These are phyloP conservation scores for Zanthoxylum bungeanum DNA, from an alignment of 345 rosid genomes.

Conservation along the genomic window DNA sequence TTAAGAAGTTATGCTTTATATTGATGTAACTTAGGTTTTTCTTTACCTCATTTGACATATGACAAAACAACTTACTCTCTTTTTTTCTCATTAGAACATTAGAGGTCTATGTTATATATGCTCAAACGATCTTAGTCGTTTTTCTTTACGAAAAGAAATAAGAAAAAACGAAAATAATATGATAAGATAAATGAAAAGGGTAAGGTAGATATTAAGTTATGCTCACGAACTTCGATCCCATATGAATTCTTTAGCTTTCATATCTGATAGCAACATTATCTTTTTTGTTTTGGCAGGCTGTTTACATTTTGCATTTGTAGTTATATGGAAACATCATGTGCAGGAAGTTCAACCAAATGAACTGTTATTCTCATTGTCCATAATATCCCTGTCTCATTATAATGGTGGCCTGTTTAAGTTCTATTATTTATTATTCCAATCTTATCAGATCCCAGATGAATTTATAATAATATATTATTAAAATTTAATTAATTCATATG, in stretches of 20 bases:
- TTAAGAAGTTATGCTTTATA: too few species aligned
- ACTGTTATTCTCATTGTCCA: not conserved
- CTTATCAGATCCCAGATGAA: conserved; percentile 5
- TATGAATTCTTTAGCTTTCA: not conserved
- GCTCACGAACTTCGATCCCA: not conserved
- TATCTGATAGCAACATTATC: conserved; percentile 1
- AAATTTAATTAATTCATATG: too few species aligned
- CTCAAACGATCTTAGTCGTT: too few species aligned
- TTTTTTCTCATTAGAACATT: too few species aligned
- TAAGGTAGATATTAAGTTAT: not conserved
- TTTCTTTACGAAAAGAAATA: too few species aligned
- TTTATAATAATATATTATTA: too few species aligned
- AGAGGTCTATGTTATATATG: too few species aligned
- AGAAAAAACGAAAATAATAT: not conserved
- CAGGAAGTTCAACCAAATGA: not conserved
- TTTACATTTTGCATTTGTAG: not conserved
- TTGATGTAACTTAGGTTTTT: too few species aligned
- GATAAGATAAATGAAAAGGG: not conserved
- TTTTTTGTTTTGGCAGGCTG: not conserved
- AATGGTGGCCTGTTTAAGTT: not conserved
- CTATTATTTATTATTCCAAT: not conserved
- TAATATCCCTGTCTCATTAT: not conserved
- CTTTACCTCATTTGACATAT: too few species aligned
- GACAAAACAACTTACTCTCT: too few species aligned
- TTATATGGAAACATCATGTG: not conserved